These are phyloP conservation scores for Arthrobotrys iridis DNA, from an alignment of 2,329 filamentous ascomycete genomes.

Conservation along the genomic window DNA sequence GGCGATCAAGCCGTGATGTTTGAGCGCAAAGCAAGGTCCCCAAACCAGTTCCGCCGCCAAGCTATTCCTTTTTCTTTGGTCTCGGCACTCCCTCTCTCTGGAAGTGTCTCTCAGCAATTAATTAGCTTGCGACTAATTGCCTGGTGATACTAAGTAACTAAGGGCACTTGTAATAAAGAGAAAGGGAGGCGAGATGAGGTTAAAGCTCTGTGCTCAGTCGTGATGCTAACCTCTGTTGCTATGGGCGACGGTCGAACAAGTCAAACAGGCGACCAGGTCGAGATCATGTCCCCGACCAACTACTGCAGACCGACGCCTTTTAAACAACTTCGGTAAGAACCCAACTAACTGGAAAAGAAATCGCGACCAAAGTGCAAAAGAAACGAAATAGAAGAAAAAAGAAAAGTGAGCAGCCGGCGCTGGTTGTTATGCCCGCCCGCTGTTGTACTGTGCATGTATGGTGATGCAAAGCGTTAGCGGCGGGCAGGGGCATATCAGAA, in stretches of 20 bases:
- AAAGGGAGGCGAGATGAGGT: slow-evolving; percentile 14
- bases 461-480: slow-evolving; percentile 28
- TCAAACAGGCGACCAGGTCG: slow-evolving; percentile 17
- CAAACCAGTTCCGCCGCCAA: no score
- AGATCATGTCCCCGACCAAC: no score
- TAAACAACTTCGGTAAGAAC: not conserved
- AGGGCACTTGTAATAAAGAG: not conserved
- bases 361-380: slow-evolving; percentile 18
- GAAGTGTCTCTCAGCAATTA: slow-evolving; percentile 2
- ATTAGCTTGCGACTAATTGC: not conserved
- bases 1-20: slow-evolving; percentile 32
- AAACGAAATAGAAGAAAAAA: not conserved
- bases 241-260: slow-evolving; percentile 37
- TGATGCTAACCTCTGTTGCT: slow-evolving; percentile 36
- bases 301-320: slow-evolving; percentile 21
- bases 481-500: slow-evolving; percentile 20
- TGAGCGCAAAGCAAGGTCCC: no score
- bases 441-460: not conserved
- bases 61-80: slow-evolving; percentile 19
- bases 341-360: not conserved
- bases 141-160: no score
- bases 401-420: not conserved
- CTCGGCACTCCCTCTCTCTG: not conserved
- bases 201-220: not conserved
- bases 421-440: slow-evolving; percentile 2